A percentile compares a stretch with the other conserved stretches of the same genome.
Conservation (phyloP, 2,329 filamentous ascomycete genomes). For the Calonectria pauciramosa region DNA sequence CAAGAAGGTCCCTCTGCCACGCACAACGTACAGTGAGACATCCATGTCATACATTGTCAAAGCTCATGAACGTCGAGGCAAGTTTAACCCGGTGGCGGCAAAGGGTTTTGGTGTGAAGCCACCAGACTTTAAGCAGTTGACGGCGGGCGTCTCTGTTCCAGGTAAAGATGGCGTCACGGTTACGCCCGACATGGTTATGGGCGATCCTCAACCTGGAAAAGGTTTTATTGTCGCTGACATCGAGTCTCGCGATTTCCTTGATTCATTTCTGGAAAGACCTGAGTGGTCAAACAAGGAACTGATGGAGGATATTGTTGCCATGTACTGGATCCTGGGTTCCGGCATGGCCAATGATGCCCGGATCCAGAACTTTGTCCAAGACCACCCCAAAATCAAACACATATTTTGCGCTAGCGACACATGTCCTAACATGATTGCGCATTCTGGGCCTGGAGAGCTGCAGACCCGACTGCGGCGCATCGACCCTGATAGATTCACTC, state of each 20-base stretch:
- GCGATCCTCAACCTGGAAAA: conserved; percentile 73
- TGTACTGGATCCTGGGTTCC: conserved; percentile 87
- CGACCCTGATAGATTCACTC: conserved; percentile 79
- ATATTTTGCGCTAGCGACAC: conserved; percentile 81
- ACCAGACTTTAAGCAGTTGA: conserved; percentile 70
- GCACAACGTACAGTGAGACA: conserved; percentile 73
- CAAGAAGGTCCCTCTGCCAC: conserved; percentile 67
- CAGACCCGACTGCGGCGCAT: conserved; percentile 79
- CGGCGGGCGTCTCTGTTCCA: conserved; percentile 73
- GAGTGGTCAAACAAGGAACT: conserved; percentile 79
- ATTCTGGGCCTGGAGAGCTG: conserved; percentile 76
- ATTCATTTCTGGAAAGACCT: conserved; percentile 75
- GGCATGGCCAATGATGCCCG: conserved; percentile 73
- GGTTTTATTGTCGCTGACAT: conserved; percentile 88
- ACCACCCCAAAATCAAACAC: conserved; percentile 75
- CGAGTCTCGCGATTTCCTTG: conserved; percentile 78
- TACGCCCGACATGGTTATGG: conserved; percentile 90
- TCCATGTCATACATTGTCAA: conserved; percentile 91
- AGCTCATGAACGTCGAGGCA: conserved; percentile 81
- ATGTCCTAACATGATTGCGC: conserved; percentile 80
- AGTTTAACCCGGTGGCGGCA: conserved; percentile 79
- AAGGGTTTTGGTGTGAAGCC: conserved; percentile 73
- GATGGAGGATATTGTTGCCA: conserved; percentile 75
- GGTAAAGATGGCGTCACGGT: conserved; percentile 77
- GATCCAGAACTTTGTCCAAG: conserved; percentile 78